Percentiles rank a stretch among this genome's conserved stretches.
Evolutionary conservation across 371 early-diverging fungal genomes (phyloP).

Genomic region (Dinochytrium kinnereticum): DNA sequence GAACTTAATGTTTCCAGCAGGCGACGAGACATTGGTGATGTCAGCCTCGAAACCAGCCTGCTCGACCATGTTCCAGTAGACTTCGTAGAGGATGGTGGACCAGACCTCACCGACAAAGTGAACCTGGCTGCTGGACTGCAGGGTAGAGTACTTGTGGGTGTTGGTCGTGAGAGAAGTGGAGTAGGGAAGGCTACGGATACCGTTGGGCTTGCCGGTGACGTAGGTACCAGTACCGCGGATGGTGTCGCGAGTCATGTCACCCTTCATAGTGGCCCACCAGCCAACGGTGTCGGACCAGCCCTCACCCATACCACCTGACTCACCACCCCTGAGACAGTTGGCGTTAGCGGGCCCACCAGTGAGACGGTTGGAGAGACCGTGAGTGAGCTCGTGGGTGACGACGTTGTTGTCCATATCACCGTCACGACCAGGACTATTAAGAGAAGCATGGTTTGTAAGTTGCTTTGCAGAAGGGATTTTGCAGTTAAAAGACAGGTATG

Average conservation of each 20-base stretch:
- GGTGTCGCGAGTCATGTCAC: constrained; percentile 7
- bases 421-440: constrained; percentile 18
- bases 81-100: constrained; percentile 75
- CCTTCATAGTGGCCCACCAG: constrained; percentile 69
- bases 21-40: constrained; percentile 50
- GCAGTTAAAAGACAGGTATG: no score
- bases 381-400: constrained; percentile 86
- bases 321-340: constrained; percentile 31
- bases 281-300: constrained; percentile 86
- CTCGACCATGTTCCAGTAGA: constrained; percentile 82
- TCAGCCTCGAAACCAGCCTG: constrained; percentile 46
- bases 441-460: no score
- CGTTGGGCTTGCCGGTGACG: constrained; percentile 41
- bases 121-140: constrained; percentile 30
- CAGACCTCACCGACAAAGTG: constrained; percentile 54
- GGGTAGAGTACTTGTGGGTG: constrained; percentile 31
- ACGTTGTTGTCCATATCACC: constrained; percentile 22
- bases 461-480: no score
- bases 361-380: constrained; percentile 87
- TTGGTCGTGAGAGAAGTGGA: constrained; percentile 39
- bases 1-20: constrained; percentile 39
- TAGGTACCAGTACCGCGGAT: constrained; percentile 10
- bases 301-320: constrained; percentile 83
- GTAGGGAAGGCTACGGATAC: constrained; percentile 44
- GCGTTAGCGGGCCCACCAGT: constrained; percentile 89